Base-by-base conservation (phyloP, 495 filamentous ascomycete species). In the Neurospora africana region DNA sequence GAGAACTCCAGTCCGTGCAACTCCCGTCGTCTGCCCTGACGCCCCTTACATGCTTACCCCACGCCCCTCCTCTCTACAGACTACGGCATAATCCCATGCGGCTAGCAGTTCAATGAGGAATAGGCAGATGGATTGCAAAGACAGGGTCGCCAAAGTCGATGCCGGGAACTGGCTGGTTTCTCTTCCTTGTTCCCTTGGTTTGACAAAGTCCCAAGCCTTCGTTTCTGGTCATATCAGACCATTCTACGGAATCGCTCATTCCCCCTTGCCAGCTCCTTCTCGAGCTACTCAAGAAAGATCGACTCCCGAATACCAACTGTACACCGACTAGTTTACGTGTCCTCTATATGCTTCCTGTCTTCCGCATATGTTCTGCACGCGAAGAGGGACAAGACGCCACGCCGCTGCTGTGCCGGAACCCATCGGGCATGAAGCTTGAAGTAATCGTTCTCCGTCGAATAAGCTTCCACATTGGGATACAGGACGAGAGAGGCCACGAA, bases 81-180 rank as follows among this genome's bases (percentile, higher is more conserved):
- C 75, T 71, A 74, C 75, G 53, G 53, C 73, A 76, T 69, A 69
- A 72, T 75, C 69, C 67, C 73, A 72, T 76, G 75, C 75, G 74
- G 75, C 71, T 68, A 69, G 68, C 65, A 69, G 72, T 76, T 69
- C 69, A 75, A 76, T 69, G 75, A 71, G 75, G 71, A 75, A 72
- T 72, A 71, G 70, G 74, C 70, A 67, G 27, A 61, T 61, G 53
- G 53, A 61, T 61, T 61, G 53, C 27, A 61, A 61, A 61, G 27
- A 5, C 15, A 61, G 53, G 27, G 53, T 61, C 53, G 53, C 53
- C 53, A 33, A 33, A 33, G 53, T 61, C 23, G 47, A 61, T 33
- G 27, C 53, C 53, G 15, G 53, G 53, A 27, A 61, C 53, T 61
- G 33, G 53, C 53, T 61, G 27, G 47, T 61, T 61, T 61, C 53